Percentiles rank a stretch among this genome's conserved stretches.
Conservation (phyloP, 805 yeast species). For the Kodamaea hsintzibuensis region DNA sequence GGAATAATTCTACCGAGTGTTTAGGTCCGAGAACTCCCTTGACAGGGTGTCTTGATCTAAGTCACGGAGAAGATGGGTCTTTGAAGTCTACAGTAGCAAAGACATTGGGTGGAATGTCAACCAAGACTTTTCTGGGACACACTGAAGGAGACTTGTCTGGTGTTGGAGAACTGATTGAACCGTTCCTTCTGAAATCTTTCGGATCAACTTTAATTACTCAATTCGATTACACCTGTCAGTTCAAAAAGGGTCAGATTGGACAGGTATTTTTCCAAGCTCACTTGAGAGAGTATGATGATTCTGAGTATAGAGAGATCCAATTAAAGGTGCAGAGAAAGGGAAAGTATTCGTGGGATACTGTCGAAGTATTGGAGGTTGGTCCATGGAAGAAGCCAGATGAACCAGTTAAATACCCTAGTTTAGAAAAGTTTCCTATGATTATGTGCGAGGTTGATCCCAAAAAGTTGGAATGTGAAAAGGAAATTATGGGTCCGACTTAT, state of each 20-base stretch:
- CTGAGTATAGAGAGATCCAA: constrained; percentile 13
- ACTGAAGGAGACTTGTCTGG: neutral
- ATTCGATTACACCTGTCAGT: constrained; percentile 17
- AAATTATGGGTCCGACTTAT: neutral
- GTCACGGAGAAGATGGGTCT: constrained; percentile 22
- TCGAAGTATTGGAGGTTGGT: constrained; percentile 3
- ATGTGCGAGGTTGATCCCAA: constrained; percentile 21
- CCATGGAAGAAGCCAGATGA: constrained; percentile 10
- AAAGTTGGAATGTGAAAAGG: constrained; percentile 13
- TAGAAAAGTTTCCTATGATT: constrained; percentile 15
- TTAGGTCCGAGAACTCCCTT: constrained; percentile 13
- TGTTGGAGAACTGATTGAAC: neutral
- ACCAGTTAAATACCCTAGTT: constrained; percentile 2
- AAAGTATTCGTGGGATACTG: neutral
- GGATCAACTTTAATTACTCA: neutral
- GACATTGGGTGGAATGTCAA: constrained; percentile 13
- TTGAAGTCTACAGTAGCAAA: constrained; percentile 17
- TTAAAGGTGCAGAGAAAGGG: constrained; percentile 5
- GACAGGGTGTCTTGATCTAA: constrained; percentile 20
- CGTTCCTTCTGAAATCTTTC: neutral
- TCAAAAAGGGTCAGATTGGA: constrained; percentile 20
- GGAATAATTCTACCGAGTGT: neutral
- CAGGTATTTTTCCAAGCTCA: constrained; percentile 22
- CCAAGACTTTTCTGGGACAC: neutral
- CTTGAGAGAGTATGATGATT: constrained; percentile 13